Evolutionary conservation across 2,329 filamentous ascomycete species (phyloP).

Genomic region (Fusarium sp.): DNA sequence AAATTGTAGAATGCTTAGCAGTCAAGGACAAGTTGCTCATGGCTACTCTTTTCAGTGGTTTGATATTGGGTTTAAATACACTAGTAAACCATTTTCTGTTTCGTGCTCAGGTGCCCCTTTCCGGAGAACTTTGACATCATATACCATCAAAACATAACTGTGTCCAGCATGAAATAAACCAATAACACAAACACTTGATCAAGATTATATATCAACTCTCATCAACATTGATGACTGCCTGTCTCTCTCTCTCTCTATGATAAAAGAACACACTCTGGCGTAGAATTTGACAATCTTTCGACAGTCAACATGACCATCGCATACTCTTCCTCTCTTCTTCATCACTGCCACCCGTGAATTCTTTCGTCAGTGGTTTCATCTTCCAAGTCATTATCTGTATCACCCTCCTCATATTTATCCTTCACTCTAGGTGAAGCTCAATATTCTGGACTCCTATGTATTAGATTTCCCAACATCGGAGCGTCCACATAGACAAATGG

Average conservation of each 20-base stretch:
- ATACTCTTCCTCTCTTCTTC: not conserved
- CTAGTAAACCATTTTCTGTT: not conserved
- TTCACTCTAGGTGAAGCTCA: too few species aligned
- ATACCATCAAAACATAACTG: not conserved
- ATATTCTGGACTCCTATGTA: too few species aligned
- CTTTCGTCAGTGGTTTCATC: not conserved
- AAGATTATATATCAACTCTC: not conserved
- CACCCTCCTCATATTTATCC: not conserved
- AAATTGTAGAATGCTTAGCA: not conserved
- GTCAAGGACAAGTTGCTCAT: too few species aligned
- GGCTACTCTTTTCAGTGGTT: accelerated
- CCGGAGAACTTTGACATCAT: not conserved
- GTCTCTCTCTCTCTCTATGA: not conserved
- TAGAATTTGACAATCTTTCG: not conserved
- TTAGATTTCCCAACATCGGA: not conserved
- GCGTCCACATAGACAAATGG: not conserved
- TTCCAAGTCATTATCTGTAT: not conserved
- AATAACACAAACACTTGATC: not conserved
- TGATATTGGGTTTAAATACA: too few species aligned
- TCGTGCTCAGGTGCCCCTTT: not conserved
- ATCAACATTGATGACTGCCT: not conserved
- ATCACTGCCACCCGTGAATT: not conserved
- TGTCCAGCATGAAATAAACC: not conserved
- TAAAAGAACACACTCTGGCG: not conserved
- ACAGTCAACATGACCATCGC: not conserved